Evolutionary conservation across 1,284 basidiomycete genomes (phyloP), one percentile per base, ranked within the genome.

Genomic region (Trichosporon sp.): DNA sequence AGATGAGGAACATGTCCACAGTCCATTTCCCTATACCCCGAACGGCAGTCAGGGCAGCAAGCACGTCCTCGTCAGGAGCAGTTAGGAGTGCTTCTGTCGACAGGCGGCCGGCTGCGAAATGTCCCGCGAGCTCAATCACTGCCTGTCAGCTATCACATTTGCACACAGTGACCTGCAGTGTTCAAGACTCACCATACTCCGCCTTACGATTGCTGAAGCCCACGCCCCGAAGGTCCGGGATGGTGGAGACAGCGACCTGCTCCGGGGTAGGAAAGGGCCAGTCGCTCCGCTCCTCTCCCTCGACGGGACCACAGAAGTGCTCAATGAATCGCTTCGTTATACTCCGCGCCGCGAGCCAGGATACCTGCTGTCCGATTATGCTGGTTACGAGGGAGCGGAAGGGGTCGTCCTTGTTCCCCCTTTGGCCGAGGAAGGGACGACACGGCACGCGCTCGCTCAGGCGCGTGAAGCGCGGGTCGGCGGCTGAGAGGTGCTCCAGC

Each of bases 1-100:
- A 94, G 65, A 95, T 90, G 11, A 90, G 85, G 74, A 94, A 94
- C 92, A 94, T 93, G 74, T 92, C 87, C 14, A 92, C 89, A 83
- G 78, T 80, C 77, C 80, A 80, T 64, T 78, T 83, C 56, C 91
- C 91, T 65, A 93, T 90, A 0, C 92, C 92, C 69, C 88, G 83
- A 6, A 93, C 89, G 69, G 86, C 87, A 27, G 87, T 88, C 19
- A 95, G 83, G 79, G 90, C 87, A 65, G 87, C 83, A 4, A 85
- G 83, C 5, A 95, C 82, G 72, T 90, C 86, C 63, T 91, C 88
- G 69, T 93, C 90, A 59, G 85, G 81, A 7, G 88, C 88, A 62
- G 85, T 80, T 13, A 88, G 79, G 6, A 95, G 80, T 71, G 88
- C 88, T 66, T 86, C 81, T 2, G 88, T 88, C 1, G 88, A 87